Percentiles rank a stretch among this genome's conserved stretches.
These are phyloP conservation scores for Astrephomene gubernaculifera DNA, from an alignment of 139 green algal genomes.

Conservation along the genomic window DNA sequence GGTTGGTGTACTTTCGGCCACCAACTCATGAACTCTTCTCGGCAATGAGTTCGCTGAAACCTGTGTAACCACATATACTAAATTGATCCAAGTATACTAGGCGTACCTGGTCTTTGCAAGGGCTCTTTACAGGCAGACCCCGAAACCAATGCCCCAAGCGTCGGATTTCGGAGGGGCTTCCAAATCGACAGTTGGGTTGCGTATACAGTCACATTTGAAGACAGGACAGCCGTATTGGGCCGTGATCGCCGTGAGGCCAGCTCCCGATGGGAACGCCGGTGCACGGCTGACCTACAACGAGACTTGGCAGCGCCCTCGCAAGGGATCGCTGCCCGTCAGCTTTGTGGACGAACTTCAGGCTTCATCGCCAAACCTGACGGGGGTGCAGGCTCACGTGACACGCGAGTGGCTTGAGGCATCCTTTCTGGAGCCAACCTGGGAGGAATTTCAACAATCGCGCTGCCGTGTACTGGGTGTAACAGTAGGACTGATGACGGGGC, in stretches of 20 bases:
- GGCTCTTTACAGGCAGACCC: too few relatives aligned
- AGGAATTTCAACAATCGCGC: neutral
- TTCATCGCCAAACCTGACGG: neutral
- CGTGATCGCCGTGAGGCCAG: neutral
- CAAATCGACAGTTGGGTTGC: too few relatives aligned
- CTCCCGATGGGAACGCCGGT: neutral
- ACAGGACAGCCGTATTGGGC: neutral
- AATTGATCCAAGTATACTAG: too few relatives aligned
- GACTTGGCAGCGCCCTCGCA: neutral
- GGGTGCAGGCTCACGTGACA: neutral
- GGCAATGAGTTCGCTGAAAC: too few relatives aligned
- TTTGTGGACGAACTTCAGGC: slow-evolving; percentile 11
- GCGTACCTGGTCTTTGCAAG: too few relatives aligned
- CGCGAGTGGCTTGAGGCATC: neutral
- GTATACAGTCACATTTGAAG: too few relatives aligned
- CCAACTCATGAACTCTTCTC: too few relatives aligned
- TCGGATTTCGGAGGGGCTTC: too few relatives aligned
- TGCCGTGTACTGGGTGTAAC: neutral
- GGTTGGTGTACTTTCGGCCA: too few relatives aligned
- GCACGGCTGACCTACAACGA: neutral
- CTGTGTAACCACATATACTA: too few relatives aligned
- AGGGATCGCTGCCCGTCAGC: neutral
- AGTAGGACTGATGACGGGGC: slow-evolving; percentile 12
- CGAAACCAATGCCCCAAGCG: too few relatives aligned
- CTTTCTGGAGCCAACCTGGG: slow-evolving; percentile 5